phyloP scores from a whole-genome alignment of 768 basidiomycete genomes.

The Leccinum variicolor region DNA sequence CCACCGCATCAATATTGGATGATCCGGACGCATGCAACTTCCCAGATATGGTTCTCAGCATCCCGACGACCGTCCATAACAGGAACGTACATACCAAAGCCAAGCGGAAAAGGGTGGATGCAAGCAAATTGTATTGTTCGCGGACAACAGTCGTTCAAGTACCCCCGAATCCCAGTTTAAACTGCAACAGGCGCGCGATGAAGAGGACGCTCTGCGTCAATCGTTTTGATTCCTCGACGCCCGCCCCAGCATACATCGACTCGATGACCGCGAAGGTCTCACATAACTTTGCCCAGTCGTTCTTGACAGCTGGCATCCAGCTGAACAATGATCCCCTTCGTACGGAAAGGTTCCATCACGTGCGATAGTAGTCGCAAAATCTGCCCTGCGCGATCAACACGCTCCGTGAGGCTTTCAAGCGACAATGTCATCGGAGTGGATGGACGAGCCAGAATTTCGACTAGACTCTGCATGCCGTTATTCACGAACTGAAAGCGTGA shows the following conservation, averaged over 20 bases:
- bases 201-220: constrained; percentile 48
- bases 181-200: constrained; percentile 67
- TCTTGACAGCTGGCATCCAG: constrained; percentile 46
- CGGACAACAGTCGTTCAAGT: constrained; percentile 53
- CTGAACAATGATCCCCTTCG: constrained; percentile 49
- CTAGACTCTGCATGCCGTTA: constrained; percentile 65
- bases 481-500: constrained; percentile 58
- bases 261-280: constrained; percentile 43
- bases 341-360: constrained; percentile 62
- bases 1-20: constrained; percentile 46
- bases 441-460: constrained; percentile 46
- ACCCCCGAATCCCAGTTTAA: constrained; percentile 62
- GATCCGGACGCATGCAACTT: constrained; percentile 57
- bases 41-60: not conserved
- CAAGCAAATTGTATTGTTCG: constrained; percentile 42
- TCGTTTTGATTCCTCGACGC: constrained; percentile 21
- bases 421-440: constrained; percentile 18
- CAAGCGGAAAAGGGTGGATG: constrained; percentile 44
- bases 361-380: constrained; percentile 66
- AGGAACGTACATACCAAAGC: constrained; percentile 42
- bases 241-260: constrained; percentile 28
- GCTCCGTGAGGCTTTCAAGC: constrained; percentile 32
- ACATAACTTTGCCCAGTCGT: constrained; percentile 45
- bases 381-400: constrained; percentile 58
- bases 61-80: not conserved